phyloP scores from a whole-genome alignment of 306 rosid genomes.

The Albizia julibrissin region DNA sequence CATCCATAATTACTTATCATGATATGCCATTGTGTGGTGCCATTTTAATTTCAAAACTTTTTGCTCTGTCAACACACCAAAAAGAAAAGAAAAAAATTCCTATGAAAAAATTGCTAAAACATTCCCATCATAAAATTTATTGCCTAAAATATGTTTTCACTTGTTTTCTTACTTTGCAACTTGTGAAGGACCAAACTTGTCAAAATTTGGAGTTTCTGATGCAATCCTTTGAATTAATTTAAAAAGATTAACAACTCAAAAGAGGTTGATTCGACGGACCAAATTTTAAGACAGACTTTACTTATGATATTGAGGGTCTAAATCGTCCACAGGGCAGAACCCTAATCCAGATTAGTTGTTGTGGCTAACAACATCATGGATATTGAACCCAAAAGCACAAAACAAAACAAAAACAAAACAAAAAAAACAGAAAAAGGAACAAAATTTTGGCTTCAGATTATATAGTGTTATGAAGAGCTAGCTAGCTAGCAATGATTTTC shows the following conservation, averaged over 20 bases:
- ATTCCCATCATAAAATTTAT: no score
- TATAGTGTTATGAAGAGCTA: no score
- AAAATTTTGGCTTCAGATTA: no score
- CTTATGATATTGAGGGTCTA: no score
- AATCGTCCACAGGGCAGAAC: background rate
- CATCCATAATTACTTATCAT: constrained; percentile 28
- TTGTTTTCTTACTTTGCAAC: background rate
- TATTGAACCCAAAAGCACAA: no score
- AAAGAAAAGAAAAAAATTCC: no score
- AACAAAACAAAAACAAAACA: no score
- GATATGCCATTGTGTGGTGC: background rate
- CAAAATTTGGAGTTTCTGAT: no score
- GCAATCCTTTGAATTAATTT: background rate
- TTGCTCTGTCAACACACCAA: background rate
- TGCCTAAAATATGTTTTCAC: no score
- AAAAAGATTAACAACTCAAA: background rate
- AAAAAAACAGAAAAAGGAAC: no score
- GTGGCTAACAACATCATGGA: background rate
- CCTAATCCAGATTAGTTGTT: background rate
- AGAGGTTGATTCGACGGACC: background rate
- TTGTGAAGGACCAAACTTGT: background rate
- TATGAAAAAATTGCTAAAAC: no score
- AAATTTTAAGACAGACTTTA: background rate
- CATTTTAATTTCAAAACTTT: background rate
- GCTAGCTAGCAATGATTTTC: background rate